These are phyloP conservation scores for Paxillus rubicundulus DNA, from an alignment of 768 basidiomycete genomes.

Conservation along the genomic window DNA sequence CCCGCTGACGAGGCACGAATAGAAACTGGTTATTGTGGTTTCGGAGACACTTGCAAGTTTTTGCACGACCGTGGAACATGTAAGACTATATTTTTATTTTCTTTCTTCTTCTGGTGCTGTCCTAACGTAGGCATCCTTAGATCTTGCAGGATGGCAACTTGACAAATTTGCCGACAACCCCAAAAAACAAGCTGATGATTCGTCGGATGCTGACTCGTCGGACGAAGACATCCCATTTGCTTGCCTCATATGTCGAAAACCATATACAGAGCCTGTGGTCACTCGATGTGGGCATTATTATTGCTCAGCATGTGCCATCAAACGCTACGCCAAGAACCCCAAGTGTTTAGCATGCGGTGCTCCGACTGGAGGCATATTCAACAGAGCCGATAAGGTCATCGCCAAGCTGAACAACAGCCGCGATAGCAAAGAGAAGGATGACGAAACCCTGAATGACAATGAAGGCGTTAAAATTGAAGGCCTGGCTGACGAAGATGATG, in stretches of 20 bases:
- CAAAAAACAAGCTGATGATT: conserved; percentile 54
- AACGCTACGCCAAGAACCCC: conserved; percentile 89
- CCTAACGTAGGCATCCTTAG: conserved; percentile 36
- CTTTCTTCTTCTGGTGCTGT: conserved; percentile 5
- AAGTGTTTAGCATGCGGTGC: conserved; percentile 95
- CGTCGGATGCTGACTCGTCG: conserved; percentile 65
- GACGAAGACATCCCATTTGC: conserved; percentile 95
- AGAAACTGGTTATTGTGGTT: conserved; percentile 99
- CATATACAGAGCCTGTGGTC: conserved; percentile 91
- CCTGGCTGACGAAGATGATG: conserved; percentile 34
- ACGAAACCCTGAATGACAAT: conserved; percentile 38
- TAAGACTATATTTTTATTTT: too few relatives aligned
- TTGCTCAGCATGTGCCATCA: conserved; percentile 93
- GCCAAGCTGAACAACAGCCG: conserved; percentile 79
- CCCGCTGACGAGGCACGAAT: conserved; percentile 14
- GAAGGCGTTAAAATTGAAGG: conserved; percentile 61
- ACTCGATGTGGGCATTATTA: conserved; percentile 98
- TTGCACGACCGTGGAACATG: conserved; percentile 96
- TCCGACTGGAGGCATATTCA: conserved; percentile 94
- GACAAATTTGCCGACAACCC: conserved; percentile 86
- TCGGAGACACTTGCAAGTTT: conserved; percentile 99
- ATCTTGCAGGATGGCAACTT: conserved; percentile 98
- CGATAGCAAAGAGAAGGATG: conserved; percentile 50
- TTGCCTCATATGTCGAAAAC: conserved; percentile 95
- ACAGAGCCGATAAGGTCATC: conserved; percentile 89